Evolutionary conservation across 1,284 basidiomycete genomes (phyloP).

Genomic region (Austroboletus niveus): DNA sequence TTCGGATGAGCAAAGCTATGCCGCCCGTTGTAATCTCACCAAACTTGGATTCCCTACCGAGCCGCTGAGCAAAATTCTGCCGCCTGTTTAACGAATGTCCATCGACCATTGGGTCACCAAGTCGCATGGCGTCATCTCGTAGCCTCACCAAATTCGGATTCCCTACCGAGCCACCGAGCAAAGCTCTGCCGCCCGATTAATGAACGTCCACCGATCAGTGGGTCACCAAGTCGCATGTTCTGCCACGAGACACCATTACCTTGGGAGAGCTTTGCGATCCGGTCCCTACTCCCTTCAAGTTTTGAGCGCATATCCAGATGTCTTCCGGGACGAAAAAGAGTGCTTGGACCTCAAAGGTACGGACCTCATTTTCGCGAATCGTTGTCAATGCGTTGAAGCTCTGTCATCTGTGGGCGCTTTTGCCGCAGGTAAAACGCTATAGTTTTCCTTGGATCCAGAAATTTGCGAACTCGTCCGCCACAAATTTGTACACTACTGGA

Average conservation of each 20-base stretch:
- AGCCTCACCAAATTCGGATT: too few relatives aligned
- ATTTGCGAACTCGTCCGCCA: not conserved
- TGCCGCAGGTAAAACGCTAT: constrained; percentile 1
- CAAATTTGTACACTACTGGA: not conserved
- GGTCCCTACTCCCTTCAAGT: not conserved
- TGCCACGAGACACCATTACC: constrained; percentile 22
- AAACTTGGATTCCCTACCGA: too few relatives aligned
- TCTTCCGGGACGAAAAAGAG: not conserved
- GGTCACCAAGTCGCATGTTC: constrained; percentile 17
- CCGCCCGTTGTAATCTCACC: too few relatives aligned
- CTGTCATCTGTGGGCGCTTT: not conserved
- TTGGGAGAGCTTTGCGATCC: constrained; percentile 1
- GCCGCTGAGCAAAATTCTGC: too few relatives aligned
- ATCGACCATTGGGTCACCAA: too few relatives aligned
- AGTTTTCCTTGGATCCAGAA: not conserved
- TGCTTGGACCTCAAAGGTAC: not conserved
- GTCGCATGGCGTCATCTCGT: too few relatives aligned
- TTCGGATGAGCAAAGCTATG: too few relatives aligned
- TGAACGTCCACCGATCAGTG: too few relatives aligned
- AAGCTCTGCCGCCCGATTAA: too few relatives aligned
- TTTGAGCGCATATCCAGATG: not conserved
- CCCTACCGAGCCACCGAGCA: too few relatives aligned
- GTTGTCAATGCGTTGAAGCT: constrained; percentile 2
- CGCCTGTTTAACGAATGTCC: too few relatives aligned
- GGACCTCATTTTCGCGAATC: not conserved